These are phyloP conservation scores for Sphagnum contortum DNA, from an alignment of 225 moss, liverwort and hornwort genomes.

Conservation along the genomic window DNA sequence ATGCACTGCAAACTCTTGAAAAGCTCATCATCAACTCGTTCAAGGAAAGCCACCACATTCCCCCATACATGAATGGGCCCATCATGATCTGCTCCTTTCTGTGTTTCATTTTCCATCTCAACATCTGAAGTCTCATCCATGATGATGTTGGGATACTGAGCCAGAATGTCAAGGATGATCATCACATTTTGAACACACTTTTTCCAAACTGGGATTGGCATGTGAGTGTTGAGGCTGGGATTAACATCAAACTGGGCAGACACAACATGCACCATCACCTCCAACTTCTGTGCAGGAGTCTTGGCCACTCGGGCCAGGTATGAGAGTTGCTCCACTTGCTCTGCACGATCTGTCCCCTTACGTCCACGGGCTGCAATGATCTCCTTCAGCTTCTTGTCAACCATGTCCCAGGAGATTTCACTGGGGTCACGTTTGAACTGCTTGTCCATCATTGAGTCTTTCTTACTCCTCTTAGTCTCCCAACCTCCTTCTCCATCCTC, in stretches of 20 bases:
- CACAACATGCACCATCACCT: conserved; percentile 90
- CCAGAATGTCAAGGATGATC: conserved; percentile 70
- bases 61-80: conserved; percentile 94
- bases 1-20: conserved; percentile 98
- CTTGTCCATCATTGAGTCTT: too few species aligned
- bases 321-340: conserved; percentile 93
- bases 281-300: conserved; percentile 93
- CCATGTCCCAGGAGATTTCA: conserved; percentile 99
- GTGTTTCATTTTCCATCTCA: conserved; percentile 83
- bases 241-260: conserved; percentile 97
- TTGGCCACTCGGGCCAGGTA: conserved; percentile 87
- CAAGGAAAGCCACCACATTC: conserved; percentile 90
- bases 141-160: conserved; percentile 74
- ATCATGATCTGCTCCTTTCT: conserved; percentile 76
- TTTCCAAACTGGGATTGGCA: conserved; percentile 95
- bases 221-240: conserved; percentile 92
- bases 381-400: conserved; percentile 96
- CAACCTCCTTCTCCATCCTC: conserved; percentile 84
- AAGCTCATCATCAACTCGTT: conserved; percentile 90
- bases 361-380: conserved; percentile 84
- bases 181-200: conserved; percentile 87
- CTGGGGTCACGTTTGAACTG: conserved; percentile 59
- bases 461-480: conserved; percentile 4
- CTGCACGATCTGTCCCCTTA: conserved; percentile 91
- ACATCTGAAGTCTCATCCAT: conserved; percentile 89